A percentile compares a stretch with the other conserved stretches of the same genome.
These are phyloP conservation scores for Phaseolus coccineus DNA, from an alignment of 331 rosid genomes.

Conservation along the genomic window DNA sequence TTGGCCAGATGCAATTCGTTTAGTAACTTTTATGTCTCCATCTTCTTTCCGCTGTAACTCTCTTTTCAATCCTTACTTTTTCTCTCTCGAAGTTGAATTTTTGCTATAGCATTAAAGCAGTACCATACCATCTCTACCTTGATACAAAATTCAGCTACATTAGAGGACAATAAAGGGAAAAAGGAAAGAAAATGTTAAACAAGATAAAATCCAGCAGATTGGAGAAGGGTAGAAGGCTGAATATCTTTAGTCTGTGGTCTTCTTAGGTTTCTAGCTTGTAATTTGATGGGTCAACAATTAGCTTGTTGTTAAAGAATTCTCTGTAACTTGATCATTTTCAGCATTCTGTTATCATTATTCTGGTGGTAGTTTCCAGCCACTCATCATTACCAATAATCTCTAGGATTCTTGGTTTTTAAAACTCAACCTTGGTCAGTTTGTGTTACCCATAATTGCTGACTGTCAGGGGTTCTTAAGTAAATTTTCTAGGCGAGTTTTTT, in stretches of 20 bases:
- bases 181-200: background rate
- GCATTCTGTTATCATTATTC: background rate
- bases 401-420: background rate
- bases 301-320: background rate
- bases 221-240: background rate
- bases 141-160: background rate
- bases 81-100: background rate
- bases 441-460: background rate
- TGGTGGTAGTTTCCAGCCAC: background rate
- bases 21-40: background rate
- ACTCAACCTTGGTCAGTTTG: background rate
- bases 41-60: background rate
- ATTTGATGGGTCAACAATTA: background rate
- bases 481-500: background rate
- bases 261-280: constrained; percentile 4
- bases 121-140: background rate
- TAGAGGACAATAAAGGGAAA: background rate
- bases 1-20: background rate
- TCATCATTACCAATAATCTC: background rate
- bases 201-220: background rate
- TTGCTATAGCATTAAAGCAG: background rate
- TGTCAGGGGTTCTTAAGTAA: background rate
- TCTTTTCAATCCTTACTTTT: background rate
- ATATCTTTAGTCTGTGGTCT: background rate
- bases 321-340: background rate